phyloP scores from a whole-genome alignment of 495 filamentous ascomycete genomes.

The Podospora appendiculata region DNA sequence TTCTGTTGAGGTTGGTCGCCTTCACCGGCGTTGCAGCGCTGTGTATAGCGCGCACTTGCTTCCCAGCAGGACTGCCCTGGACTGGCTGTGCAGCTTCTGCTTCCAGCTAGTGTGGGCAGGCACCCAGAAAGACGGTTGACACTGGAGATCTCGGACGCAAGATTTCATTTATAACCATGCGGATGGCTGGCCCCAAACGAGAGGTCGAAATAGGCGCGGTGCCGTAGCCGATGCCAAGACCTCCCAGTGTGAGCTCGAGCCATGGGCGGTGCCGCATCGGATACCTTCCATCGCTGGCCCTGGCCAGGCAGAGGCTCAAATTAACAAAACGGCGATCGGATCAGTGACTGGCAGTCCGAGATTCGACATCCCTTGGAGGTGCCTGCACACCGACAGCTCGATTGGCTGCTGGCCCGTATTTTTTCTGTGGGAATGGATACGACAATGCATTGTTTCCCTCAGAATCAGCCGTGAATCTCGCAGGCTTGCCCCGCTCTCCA shows the following conservation, averaged over 20 bases:
- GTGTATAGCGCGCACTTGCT: background rate
- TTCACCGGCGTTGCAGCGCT: background rate
- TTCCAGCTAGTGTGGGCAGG: background rate
- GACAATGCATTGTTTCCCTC: too few species aligned
- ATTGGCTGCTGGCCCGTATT: too few species aligned
- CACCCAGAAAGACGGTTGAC: too few species aligned
- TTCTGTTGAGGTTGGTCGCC: background rate
- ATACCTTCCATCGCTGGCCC: background rate
- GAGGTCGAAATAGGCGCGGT: conserved; percentile 5
- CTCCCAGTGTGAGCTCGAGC: background rate
- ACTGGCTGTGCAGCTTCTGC: background rate
- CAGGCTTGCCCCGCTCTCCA: too few species aligned
- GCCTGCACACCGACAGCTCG: background rate
- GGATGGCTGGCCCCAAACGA: background rate
- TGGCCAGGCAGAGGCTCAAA: too few species aligned
- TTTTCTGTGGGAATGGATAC: too few species aligned
- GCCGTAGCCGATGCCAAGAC: conserved; percentile 5
- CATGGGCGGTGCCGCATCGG: background rate
- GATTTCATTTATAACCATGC: background rate
- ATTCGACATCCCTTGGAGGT: background rate
- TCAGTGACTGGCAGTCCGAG: background rate
- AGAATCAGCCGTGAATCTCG: too few species aligned
- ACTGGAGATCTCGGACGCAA: too few species aligned
- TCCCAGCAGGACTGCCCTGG: background rate
- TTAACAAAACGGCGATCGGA: too few species aligned